A percentile compares a stretch with the other conserved stretches of the same genome.
These are phyloP conservation scores for Botrytis squamosa DNA, from an alignment of 2,329 filamentous ascomycete genomes.

Conservation along the genomic window DNA sequence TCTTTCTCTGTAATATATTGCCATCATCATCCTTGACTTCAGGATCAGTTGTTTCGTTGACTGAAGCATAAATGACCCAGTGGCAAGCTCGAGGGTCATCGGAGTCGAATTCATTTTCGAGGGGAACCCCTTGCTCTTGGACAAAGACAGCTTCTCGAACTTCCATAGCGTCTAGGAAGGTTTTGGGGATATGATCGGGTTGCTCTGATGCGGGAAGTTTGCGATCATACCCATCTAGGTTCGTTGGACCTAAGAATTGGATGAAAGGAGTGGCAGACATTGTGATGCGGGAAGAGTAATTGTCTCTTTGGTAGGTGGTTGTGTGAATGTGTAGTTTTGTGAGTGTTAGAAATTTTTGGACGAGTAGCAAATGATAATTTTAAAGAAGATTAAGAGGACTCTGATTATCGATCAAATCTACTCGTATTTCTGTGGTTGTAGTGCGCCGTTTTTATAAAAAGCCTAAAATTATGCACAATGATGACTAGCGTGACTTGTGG, in stretches of 20 bases:
- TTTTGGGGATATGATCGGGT: conserved; percentile 47
- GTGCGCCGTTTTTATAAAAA: background rate
- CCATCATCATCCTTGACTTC: conserved; percentile 48
- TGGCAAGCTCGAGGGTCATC: conserved; percentile 81
- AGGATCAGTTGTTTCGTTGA: conserved; percentile 48
- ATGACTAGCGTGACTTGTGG: background rate
- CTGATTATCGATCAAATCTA: background rate
- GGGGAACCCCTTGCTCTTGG: conserved; percentile 54
- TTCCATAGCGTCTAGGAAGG: conserved; percentile 63
- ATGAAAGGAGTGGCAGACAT: conserved; percentile 36
- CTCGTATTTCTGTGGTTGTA: background rate
- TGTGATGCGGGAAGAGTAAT: background rate
- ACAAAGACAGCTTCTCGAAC: conserved; percentile 63
- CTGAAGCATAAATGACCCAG: conserved; percentile 74
- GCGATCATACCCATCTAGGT: conserved; percentile 50
- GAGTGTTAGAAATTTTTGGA: background rate
- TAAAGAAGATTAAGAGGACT: background rate
- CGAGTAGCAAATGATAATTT: background rate
- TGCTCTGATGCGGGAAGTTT: conserved; percentile 46
- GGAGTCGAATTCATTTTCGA: conserved; percentile 73
- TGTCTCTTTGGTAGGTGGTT: background rate
- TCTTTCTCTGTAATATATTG: conserved; percentile 44
- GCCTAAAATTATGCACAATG: background rate
- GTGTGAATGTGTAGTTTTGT: background rate
- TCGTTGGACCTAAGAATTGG: conserved; percentile 43